phyloP scores from a whole-genome alignment of 495 filamentous ascomycete genomes.

The Penicillium mononematosum region DNA sequence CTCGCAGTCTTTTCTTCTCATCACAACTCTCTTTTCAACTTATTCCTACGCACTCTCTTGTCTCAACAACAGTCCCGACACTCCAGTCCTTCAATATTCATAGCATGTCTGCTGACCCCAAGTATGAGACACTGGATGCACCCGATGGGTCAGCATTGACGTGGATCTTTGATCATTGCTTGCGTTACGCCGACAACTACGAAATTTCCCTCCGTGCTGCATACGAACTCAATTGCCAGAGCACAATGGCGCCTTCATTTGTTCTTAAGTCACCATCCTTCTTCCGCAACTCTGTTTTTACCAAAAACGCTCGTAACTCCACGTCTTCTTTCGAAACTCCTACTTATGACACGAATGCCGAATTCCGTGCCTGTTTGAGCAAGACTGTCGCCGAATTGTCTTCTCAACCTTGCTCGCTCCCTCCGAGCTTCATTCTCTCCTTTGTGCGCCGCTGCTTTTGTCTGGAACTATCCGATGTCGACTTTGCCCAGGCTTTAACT shows the following conservation, averaged over 20 bases:
- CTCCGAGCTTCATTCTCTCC: conserved; percentile 62
- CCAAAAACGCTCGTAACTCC: conserved; percentile 30
- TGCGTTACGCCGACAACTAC: conserved; percentile 64
- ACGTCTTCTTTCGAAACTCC: conserved; percentile 39
- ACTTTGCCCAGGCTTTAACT: conserved; percentile 70
- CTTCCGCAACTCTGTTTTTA: conserved; percentile 5
- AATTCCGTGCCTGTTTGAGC: conserved; percentile 63
- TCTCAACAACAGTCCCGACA: background rate
- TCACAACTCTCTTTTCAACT: background rate
- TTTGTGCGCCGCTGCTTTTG: conserved; percentile 66
- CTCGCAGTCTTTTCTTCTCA: conserved; percentile 1
- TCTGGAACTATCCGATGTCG: conserved; percentile 54
- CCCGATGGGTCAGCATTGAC: conserved; percentile 48
- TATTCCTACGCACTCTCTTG: background rate
- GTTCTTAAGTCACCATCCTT: conserved; percentile 33
- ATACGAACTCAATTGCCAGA: conserved; percentile 68
- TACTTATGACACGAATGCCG: conserved; percentile 48
- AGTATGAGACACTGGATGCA: conserved; percentile 16
- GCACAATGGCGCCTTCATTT: conserved; percentile 31
- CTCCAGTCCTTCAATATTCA: conserved; percentile 4
- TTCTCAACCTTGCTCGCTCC: conserved; percentile 63
- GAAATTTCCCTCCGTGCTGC: conserved; percentile 74
- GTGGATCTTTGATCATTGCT: conserved; percentile 68
- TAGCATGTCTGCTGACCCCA: conserved; percentile 25
- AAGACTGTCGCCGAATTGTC: conserved; percentile 62